Conservation (phyloP, 2,329 filamentous ascomycete genomes). For the Coniella lustricola region DNA sequence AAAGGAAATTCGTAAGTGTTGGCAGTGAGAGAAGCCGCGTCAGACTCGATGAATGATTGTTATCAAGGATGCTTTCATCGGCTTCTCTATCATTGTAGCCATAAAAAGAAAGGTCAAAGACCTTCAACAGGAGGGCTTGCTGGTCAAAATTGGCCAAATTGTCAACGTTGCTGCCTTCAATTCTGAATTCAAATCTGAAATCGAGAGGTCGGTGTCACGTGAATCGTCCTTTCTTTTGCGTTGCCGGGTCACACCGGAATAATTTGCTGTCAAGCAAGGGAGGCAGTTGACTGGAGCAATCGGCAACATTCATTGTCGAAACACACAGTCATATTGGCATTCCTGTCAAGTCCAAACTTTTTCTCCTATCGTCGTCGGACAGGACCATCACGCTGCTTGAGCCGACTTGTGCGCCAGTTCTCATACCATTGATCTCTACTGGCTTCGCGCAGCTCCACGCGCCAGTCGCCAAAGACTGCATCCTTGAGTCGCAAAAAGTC, state of each 20-base stretch:
- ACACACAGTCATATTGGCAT: conserved; percentile 1
- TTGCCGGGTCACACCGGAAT: not conserved
- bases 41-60: too few species aligned
- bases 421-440: conserved; percentile 94
- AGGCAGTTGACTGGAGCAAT: not conserved
- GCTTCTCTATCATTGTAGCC: too few species aligned
- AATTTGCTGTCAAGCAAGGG: conserved; percentile 1
- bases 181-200: too few species aligned
- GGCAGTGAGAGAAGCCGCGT: not conserved
- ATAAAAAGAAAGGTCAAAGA: too few species aligned
- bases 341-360: conserved; percentile 9
- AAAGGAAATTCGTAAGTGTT: conserved; percentile 10
- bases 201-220: not conserved
- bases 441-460: conserved; percentile 79
- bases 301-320: conserved; percentile 1
- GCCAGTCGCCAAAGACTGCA: conserved; percentile 89
- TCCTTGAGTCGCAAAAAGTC: conserved; percentile 90
- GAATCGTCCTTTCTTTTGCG: not conserved
- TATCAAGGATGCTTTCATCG: too few species aligned
- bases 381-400: conserved; percentile 46
- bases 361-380: conserved; percentile 30
- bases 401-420: conserved; percentile 74
- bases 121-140: too few species aligned
- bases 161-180: not conserved
- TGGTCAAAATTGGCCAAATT: too few species aligned